Evolutionary conservation across 768 basidiomycete species (phyloP).

Genomic region (Termitomyces titanicus): DNA sequence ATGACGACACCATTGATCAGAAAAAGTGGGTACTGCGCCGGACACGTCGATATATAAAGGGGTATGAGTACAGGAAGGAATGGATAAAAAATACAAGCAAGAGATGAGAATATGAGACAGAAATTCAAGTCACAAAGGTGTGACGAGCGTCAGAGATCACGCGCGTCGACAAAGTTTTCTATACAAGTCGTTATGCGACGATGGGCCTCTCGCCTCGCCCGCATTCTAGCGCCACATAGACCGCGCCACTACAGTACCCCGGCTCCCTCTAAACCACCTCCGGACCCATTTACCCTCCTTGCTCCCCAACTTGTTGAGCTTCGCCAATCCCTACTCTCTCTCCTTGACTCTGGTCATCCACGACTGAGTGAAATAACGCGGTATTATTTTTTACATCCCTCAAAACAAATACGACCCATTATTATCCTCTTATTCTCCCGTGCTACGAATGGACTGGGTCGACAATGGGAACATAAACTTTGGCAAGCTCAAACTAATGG

Average conservation of each 20-base stretch:
- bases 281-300: slow-evolving; percentile 69
- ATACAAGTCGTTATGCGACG: slow-evolving; percentile 9
- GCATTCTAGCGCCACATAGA: slow-evolving; percentile 9
- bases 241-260: slow-evolving; percentile 5
- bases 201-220: slow-evolving; percentile 11
- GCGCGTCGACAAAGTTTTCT: slow-evolving; percentile 2
- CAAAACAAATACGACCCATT: slow-evolving; percentile 87
- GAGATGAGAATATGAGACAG: slow-evolving; percentile 4
- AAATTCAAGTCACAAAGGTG: slow-evolving; percentile 8
- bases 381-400: slow-evolving; percentile 89
- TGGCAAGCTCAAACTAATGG: slow-evolving; percentile 51
- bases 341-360: slow-evolving; percentile 83
- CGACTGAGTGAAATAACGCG: slow-evolving; percentile 80
- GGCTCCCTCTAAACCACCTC: slow-evolving; percentile 14
- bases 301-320: slow-evolving; percentile 65
- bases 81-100: slow-evolving; percentile 9
- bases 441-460: slow-evolving; percentile 86
- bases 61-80: slow-evolving; percentile 14
- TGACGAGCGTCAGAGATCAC: slow-evolving; percentile 4
- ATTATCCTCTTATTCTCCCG: slow-evolving; percentile 83
- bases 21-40: background rate
- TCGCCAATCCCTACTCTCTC: slow-evolving; percentile 61
- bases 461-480: slow-evolving; percentile 51
- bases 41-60: slow-evolving; percentile 3
- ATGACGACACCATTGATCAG: slow-evolving; percentile 12